A percentile compares a stretch with the other conserved stretches of the same genome.
phyloP scores from a whole-genome alignment of 2,329 filamentous ascomycete genomes.

The Phialophora verrucosa region DNA sequence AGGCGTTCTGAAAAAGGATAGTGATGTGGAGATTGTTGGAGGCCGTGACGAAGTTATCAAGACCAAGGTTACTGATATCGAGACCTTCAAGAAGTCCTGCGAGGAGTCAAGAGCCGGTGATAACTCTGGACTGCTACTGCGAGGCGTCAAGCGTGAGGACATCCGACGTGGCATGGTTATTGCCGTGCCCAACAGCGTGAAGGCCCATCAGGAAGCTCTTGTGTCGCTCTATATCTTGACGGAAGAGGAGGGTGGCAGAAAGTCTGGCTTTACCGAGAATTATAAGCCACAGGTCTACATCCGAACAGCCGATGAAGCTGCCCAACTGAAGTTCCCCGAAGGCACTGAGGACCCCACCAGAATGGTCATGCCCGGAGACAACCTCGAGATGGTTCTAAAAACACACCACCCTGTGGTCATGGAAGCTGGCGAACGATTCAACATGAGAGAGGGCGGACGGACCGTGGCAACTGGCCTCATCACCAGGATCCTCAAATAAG shows the following conservation, averaged over 20 bases:
- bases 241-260: constrained; percentile 97
- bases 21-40: constrained; percentile 92
- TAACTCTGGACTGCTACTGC: constrained; percentile 95
- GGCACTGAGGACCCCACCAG: constrained; percentile 75
- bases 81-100: constrained; percentile 99
- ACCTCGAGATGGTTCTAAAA: constrained; percentile 93
- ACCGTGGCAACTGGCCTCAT: constrained; percentile 84
- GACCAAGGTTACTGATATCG: constrained; percentile 99
- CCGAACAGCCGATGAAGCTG: constrained; percentile 80
- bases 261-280: constrained; percentile 94
- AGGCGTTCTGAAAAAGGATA: constrained; percentile 89
- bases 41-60: constrained; percentile 83
- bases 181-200: constrained; percentile 79
- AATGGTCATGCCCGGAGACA: constrained; percentile 98
- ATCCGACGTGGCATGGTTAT: constrained; percentile 94
- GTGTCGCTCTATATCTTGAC: constrained; percentile 95
- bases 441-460: constrained; percentile 94
- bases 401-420: constrained; percentile 85
- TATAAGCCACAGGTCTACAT: constrained; percentile 97
- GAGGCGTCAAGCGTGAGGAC: constrained; percentile 95
- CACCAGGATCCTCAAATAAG: constrained; percentile 69
- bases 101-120: constrained; percentile 95
- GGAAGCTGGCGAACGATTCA: constrained; percentile 93
- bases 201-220: constrained; percentile 89
- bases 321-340: constrained; percentile 84